Base-by-base conservation (phyloP, 257 asterid species). In the Nicotiana sylvestris region DNA sequence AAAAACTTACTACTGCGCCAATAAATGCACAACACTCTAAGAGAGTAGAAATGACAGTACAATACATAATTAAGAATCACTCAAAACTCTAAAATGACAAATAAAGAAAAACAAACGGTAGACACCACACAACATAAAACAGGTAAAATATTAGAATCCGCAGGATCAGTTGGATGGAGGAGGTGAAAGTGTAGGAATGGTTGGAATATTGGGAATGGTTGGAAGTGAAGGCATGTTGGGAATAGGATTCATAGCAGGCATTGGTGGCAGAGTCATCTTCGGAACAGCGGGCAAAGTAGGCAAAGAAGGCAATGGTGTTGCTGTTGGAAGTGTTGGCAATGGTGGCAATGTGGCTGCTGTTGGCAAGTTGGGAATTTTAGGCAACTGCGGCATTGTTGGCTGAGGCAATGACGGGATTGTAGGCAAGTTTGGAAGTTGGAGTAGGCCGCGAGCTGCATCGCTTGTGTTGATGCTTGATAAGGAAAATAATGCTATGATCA, bases 331-430 rank as follows among this genome's bases (percentile, higher is more conserved):
- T n/a, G 58, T 70, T 18, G 57, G 66, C 18, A 78, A 58, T 56
- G 81, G 81, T 32, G 81, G 81, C 2, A 78, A 53, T 57, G 56
- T 57, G 0, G 66, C 0, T 8, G 78, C 12, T 55, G 55, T 18
- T 46, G 60, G 60, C 1, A 69, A n/a, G 10, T 69, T 69, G 0
- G 70, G 70, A 65, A 65, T 29, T 1, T 11, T 77, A 0, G 83
- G 83, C 17, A 80, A 46, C 11, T 81, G 62, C 2, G 83, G 83
- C 39, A 80, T 21, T 4, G 76, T 43, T 80, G 82, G 76, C 10
- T 80, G 60, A 29, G 83, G 83, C 21, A 65, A 21, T 2, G 65
- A 49, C 0, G 83, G 78, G 43, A 49, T 49, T 3, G 77, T 46
- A 6, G 83, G 77, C 83, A 65, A 1, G 32, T 69, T 56, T 4